Conservation (phyloP, 2,329 filamentous ascomycete species). For the Colletotrichum higginsianum region DNA sequence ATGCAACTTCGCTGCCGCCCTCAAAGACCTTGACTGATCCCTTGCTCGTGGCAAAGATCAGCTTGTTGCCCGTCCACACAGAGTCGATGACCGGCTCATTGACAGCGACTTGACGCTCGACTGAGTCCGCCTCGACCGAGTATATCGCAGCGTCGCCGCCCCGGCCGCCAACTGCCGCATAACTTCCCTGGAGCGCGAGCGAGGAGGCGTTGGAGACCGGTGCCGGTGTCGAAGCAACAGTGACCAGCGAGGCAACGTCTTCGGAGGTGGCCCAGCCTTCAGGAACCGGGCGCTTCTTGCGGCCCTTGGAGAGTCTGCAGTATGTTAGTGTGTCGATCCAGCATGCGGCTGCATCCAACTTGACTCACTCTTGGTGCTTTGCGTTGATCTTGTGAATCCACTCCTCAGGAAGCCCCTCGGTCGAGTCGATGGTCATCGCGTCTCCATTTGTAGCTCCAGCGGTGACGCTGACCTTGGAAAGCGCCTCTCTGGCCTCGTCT, state of each 20-base stretch:
- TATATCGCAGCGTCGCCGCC: conserved; percentile 83
- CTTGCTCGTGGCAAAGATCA: conserved; percentile 81
- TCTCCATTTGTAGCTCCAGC: conserved; percentile 74
- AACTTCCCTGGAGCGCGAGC: conserved; percentile 68
- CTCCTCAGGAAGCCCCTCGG: conserved; percentile 79
- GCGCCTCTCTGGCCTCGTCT: conserved; percentile 90
- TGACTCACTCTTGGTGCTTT: conserved; percentile 82
- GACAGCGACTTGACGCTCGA: conserved; percentile 77
- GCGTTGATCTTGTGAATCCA: conserved; percentile 82
- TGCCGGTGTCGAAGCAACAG: conserved; percentile 61
- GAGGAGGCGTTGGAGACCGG: conserved; percentile 65
- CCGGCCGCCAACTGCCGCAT: conserved; percentile 82
- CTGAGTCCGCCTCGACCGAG: conserved; percentile 76
- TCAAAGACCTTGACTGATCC: conserved; percentile 87
- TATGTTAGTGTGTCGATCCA: conserved; percentile 27
- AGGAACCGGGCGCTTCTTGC: conserved; percentile 90
- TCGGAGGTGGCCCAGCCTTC: conserved; percentile 87
- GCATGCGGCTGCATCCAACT: conserved; percentile 1
- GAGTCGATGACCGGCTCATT: conserved; percentile 77
- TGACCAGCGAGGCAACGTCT: conserved; percentile 69
- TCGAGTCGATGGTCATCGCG: conserved; percentile 90
- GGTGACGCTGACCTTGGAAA: conserved; percentile 87
- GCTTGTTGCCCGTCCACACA: conserved; percentile 76
- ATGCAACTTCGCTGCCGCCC: conserved; percentile 76
- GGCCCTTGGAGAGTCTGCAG: conserved; percentile 83